Conservation (phyloP, 768 basidiomycete genomes). For the Porphyrellus cyaneotinctus region DNA sequence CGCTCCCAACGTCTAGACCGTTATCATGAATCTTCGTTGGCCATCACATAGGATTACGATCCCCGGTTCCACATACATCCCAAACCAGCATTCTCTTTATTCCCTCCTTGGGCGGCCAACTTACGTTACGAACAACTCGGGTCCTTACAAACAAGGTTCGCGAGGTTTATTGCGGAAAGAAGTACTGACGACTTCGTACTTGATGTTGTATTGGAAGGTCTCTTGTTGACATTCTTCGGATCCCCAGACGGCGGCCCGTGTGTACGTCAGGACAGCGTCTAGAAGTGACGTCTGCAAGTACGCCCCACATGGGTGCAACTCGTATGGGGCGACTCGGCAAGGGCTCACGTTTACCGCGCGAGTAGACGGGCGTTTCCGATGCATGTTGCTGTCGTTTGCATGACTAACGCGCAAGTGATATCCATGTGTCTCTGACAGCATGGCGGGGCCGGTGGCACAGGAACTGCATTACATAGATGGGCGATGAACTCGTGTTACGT, state of each 20-base stretch:
- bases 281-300: not conserved
- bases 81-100: not conserved
- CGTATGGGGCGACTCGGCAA: not conserved
- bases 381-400: not conserved
- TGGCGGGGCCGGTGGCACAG: slow-evolving; percentile 15
- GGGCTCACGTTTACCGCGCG: not conserved
- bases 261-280: slow-evolving; percentile 4
- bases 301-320: not conserved
- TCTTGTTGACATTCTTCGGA: not conserved
- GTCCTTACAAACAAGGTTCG: slow-evolving; percentile 3
- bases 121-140: slow-evolving; percentile 18
- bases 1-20: not conserved
- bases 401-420: slow-evolving; percentile 4
- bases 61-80: not conserved
- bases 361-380: not conserved
- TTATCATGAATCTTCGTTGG: not conserved
- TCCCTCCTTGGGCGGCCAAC: not conserved
- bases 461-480: slow-evolving; percentile 9
- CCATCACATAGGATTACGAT: not conserved
- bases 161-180: not conserved
- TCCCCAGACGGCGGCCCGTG: not conserved
- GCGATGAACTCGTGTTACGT: slow-evolving; percentile 11
- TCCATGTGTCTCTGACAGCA: slow-evolving; percentile 7
- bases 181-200: not conserved
- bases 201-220: not conserved